A percentile compares a stretch with the other conserved stretches of the same genome.
Evolutionary conservation across 2,329 filamentous ascomycete species (phyloP).

Genomic region (Pseudocercospora musae): DNA sequence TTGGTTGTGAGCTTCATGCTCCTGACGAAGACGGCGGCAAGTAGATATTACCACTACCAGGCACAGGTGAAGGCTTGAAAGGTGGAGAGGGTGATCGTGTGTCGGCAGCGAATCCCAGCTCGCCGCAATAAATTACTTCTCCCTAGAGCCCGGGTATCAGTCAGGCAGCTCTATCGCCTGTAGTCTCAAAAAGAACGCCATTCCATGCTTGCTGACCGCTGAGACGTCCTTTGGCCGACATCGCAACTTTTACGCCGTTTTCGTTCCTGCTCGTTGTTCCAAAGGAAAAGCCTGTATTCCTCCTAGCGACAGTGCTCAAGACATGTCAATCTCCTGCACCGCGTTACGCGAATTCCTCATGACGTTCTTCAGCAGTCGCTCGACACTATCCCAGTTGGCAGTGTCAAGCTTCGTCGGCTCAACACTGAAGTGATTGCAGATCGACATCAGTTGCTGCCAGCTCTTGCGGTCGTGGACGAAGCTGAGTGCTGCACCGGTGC

Average conservation of each 20-base stretch:
- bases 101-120: background rate
- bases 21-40: too few species aligned
- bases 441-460: conserved; percentile 74
- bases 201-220: background rate
- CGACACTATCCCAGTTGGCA: conserved; percentile 86
- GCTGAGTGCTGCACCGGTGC: conserved; percentile 91
- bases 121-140: background rate
- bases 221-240: background rate
- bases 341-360: conserved; percentile 58
- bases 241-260: background rate
- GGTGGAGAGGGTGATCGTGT: background rate
- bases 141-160: conserved; percentile 4
- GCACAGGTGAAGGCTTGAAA: too few species aligned
- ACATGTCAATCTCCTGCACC: conserved; percentile 19
- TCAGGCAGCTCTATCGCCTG: conserved; percentile 6
- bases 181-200: background rate
- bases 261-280: background rate
- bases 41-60: too few species aligned
- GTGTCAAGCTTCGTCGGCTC: conserved; percentile 78
- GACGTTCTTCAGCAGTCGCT: conserved; percentile 74
- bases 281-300: background rate
- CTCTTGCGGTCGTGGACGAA: conserved; percentile 86
- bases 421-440: conserved; percentile 75
- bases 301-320: background rate
- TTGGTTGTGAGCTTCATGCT: too few species aligned